phyloP scores from a whole-genome alignment of 1,284 basidiomycete species.

The Ustilago vetiveriae region DNA sequence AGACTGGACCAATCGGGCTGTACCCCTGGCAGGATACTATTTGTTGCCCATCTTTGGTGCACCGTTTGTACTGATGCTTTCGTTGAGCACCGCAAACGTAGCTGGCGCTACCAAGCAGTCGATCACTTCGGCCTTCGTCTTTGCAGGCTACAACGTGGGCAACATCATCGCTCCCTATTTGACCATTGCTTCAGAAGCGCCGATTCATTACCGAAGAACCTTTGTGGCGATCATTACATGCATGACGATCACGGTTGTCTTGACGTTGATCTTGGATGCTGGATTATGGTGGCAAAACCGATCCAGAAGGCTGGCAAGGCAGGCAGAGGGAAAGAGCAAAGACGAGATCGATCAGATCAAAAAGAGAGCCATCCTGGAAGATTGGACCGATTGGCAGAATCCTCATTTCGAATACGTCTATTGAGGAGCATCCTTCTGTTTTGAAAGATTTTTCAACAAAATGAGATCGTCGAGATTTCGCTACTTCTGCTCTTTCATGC shows the following conservation, averaged over 20 bases:
- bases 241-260: constrained; percentile 46
- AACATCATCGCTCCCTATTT: constrained; percentile 64
- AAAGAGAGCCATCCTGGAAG: constrained; percentile 35
- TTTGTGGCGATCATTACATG: constrained; percentile 70
- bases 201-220: constrained; percentile 69
- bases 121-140: constrained; percentile 67
- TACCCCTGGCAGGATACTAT: constrained; percentile 71
- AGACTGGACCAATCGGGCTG: constrained; percentile 68
- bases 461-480: constrained; percentile 12
- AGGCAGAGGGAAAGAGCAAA: constrained; percentile 18
- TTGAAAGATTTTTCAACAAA: background rate
- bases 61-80: constrained; percentile 70
- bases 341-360: constrained; percentile 30
- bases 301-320: constrained; percentile 12
- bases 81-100: constrained; percentile 69
- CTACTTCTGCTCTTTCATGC: background rate
- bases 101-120: constrained; percentile 71
- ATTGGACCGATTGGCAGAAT: constrained; percentile 49
- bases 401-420: constrained; percentile 45
- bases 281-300: constrained; percentile 42
- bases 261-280: constrained; percentile 37
- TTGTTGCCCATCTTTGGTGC: constrained; percentile 70
- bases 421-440: background rate
- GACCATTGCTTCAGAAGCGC: constrained; percentile 54
- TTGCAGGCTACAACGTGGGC: constrained; percentile 68